Evolutionary conservation across 371 early-diverging fungal genomes (phyloP).

Genomic region (Nematocida sp.): DNA sequence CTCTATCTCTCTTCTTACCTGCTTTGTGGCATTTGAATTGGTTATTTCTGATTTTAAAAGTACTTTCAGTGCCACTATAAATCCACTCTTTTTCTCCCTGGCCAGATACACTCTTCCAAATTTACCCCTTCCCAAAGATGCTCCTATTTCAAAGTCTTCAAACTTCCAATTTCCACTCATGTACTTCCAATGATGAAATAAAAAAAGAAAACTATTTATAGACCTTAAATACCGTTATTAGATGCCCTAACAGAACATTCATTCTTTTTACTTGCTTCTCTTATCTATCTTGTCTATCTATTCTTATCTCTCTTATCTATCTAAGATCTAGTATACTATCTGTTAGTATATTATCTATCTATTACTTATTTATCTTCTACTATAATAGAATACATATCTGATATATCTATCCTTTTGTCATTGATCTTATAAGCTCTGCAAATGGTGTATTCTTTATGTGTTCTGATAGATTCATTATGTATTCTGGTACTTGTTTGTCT

Average conservation of each 20-base stretch:
- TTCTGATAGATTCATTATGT: constrained; percentile 62
- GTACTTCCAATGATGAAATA: constrained; percentile 48
- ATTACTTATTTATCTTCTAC: too few species aligned
- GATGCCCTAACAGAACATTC: too few species aligned
- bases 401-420: too few species aligned
- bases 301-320: too few species aligned
- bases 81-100: constrained; percentile 73
- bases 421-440: constrained; percentile 7
- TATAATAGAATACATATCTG: too few species aligned
- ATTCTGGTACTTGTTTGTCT: constrained; percentile 54
- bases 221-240: not conserved
- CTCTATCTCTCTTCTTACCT: constrained; percentile 86
- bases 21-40: constrained; percentile 71
- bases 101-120: constrained; percentile 94
- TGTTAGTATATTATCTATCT: too few species aligned
- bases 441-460: constrained; percentile 38
- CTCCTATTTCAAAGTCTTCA: constrained; percentile 87
- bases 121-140: constrained; percentile 81
- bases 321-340: too few species aligned
- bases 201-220: constrained; percentile 48
- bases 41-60: constrained; percentile 74
- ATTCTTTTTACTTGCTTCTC: too few species aligned
- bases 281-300: too few species aligned
- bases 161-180: constrained; percentile 67
- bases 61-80: constrained; percentile 82